These are phyloP conservation scores for Sclerotinia subarctica DNA, from an alignment of 2,329 filamentous ascomycete species.

Conservation along the genomic window DNA sequence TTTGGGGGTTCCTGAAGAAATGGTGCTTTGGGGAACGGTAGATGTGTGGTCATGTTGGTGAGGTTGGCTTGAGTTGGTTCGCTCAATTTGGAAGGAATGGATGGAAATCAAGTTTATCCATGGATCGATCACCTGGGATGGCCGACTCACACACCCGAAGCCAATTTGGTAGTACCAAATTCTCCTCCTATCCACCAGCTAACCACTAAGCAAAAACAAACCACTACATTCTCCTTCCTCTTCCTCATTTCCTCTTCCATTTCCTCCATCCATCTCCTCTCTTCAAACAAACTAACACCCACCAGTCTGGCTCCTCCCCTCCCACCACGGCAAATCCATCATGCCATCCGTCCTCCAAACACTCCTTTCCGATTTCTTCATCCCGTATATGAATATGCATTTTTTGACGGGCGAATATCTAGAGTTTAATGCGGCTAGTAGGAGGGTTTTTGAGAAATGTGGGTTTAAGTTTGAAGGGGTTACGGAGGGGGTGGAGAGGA, in stretches of 20 bases:
- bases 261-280: neutral
- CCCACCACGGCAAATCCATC: slow-evolving; percentile 17
- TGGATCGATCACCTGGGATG: too few species aligned
- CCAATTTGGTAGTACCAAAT: neutral
- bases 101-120: neutral
- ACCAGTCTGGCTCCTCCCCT: slow-evolving; percentile 20
- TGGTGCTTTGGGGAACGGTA: neutral
- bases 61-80: neutral
- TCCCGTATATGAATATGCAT: slow-evolving; percentile 22
- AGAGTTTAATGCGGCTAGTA: slow-evolving; percentile 17
- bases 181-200: neutral
- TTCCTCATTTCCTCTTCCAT: neutral
- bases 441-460: slow-evolving; percentile 24
- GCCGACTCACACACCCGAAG: neutral
- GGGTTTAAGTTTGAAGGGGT: slow-evolving; percentile 19
- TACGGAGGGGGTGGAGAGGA: neutral
- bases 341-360: slow-evolving; percentile 20
- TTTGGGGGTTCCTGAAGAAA: neutral
- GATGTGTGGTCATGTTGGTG: neutral
- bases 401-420: slow-evolving; percentile 13
- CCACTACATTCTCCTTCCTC: too few species aligned
- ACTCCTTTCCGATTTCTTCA: slow-evolving; percentile 16
- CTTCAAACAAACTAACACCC: neutral
- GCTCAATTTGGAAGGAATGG: neutral
- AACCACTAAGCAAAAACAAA: neutral